These are phyloP conservation scores for Tylopilus orsonianus DNA, from an alignment of 1,284 basidiomycete genomes.

Conservation along the genomic window DNA sequence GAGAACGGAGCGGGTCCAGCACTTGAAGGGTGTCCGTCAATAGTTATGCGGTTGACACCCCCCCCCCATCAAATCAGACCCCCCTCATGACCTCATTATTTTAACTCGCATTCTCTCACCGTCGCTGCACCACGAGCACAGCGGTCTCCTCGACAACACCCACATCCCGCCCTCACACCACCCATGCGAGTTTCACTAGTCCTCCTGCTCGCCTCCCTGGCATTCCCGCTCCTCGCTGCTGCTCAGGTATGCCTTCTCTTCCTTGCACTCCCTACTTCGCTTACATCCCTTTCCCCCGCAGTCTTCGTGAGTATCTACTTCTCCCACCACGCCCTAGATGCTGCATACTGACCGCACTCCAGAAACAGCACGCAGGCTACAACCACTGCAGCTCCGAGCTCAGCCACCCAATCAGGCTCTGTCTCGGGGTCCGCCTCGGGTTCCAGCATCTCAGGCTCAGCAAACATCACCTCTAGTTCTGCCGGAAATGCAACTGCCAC, in stretches of 20 bases:
- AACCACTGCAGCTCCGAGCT: conserved; percentile 43
- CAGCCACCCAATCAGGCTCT: conserved; percentile 30
- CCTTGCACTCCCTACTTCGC: not conserved
- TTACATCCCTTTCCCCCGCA: conserved; percentile 10
- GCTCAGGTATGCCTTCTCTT: conserved; percentile 28
- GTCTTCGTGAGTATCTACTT: conserved; percentile 30
- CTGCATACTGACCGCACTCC: conserved; percentile 37
- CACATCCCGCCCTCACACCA: conserved; percentile 1
- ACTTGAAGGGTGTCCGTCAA: too few relatives aligned
- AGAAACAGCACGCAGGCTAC: conserved; percentile 41
- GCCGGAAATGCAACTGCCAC: conserved; percentile 32
- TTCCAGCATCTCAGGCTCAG: conserved; percentile 26
- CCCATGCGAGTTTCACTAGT: conserved; percentile 22
- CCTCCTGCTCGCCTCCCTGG: conserved; percentile 22
- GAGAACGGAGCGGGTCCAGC: too few relatives aligned
- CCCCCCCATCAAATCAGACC: conserved; percentile 2
- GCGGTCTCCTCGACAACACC: not conserved
- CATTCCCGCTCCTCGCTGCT: conserved; percentile 23
- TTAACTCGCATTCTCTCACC: conserved; percentile 13
- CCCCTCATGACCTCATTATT: conserved; percentile 14
- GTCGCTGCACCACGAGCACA: not conserved
- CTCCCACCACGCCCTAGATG: conserved; percentile 29
- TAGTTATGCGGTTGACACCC: conserved; percentile 12
- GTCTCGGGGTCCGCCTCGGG: conserved; percentile 19
- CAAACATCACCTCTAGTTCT: conserved; percentile 19